Conservation (phyloP, 2,329 filamentous ascomycete genomes). For the Chaetomiaceae sp. region DNA sequence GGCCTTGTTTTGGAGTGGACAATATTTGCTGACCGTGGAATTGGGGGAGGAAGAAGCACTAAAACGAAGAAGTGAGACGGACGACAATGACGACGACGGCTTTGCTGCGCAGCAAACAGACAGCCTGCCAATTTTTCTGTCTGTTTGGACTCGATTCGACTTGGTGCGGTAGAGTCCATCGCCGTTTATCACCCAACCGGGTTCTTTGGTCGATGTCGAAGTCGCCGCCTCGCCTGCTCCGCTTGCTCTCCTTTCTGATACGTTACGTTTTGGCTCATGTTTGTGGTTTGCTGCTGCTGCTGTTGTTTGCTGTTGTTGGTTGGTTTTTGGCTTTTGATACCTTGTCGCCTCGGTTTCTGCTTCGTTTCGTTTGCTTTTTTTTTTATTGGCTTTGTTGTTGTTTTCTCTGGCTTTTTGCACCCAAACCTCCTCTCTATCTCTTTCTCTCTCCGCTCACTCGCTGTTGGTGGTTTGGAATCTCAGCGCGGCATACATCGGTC, state of each 20-base stretch:
- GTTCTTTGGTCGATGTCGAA: too few species aligned
- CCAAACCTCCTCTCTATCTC: not conserved
- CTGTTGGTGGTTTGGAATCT: constrained; percentile 1
- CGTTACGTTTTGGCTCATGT: too few species aligned
- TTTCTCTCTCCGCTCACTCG: not conserved
- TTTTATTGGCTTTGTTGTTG: not conserved
- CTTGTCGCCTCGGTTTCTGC: constrained; percentile 23
- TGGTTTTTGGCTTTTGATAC: constrained; percentile 25
- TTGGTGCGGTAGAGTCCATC: too few species aligned
- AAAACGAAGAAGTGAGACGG: not conserved
- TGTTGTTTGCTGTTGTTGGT: not conserved
- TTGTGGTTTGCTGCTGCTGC: too few species aligned
- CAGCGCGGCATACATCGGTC: constrained; percentile 4
- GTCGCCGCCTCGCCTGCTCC: too few species aligned
- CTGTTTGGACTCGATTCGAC: not conserved
- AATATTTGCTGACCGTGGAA: constrained; percentile 5
- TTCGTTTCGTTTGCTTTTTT: constrained; percentile 3
- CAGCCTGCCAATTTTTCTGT: too few species aligned
- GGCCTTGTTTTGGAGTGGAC: not conserved
- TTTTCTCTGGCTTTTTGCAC: not conserved
- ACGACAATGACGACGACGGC: not conserved
- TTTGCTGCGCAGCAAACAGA: too few species aligned
- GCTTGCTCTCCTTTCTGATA: too few species aligned
- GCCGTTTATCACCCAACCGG: too few species aligned
- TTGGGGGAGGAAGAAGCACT: constrained; percentile 16